Base-by-base conservation (phyloP, 2,329 filamentous ascomycete genomes). In the Penicillium sp. region DNA sequence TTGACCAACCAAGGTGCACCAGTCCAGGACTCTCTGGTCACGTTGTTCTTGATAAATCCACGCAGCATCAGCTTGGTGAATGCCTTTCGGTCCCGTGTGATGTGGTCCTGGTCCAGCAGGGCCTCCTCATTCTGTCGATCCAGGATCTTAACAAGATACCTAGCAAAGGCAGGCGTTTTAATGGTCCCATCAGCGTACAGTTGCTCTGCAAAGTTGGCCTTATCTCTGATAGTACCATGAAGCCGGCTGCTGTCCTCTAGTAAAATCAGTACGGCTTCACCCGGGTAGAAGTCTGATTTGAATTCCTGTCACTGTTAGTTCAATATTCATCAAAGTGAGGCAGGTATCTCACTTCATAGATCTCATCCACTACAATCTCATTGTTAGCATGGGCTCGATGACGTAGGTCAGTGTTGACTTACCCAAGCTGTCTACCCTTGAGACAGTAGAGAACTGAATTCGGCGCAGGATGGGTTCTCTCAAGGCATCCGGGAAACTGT, bases 1-100 rank as follows among this genome's bases (percentile, higher is more conserved):
- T 95, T 97, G 16, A 97, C 93, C 51, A 96, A 78, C 94, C 94
- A 99, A 0, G 94, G 93, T 0, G 94, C 94, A n/a, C 93, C 93
- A 56, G 87, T 93, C 91, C 92, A 97, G 4, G 91, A 85, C 67
- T 97, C 94, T 57, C 93, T 81, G 2, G 87, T 88, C n/a, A 97
- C 88, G 0, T 92, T 94, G 73, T 95, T 92, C 71, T 96, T 96
- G 60, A 99, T 90, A 62, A 97, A 99, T 5, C 92, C 91, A 32
- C 93, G 87, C 39, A 99, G 80, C 72, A 97, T 92, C 45, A 92
- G 87, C 75, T 99, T 97, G 27, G 93, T 97, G 70, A 97, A 99
- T 44, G 90, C 83, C 65, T 93, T 96, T 48, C 92, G 86, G 69
- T 97, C 92, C 58, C 94, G 88, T 58, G 84, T 88, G 53, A 97